These are phyloP conservation scores for Dendrostoma leiphaemia DNA, from an alignment of 2,329 filamentous ascomycete species.

Conservation along the genomic window DNA sequence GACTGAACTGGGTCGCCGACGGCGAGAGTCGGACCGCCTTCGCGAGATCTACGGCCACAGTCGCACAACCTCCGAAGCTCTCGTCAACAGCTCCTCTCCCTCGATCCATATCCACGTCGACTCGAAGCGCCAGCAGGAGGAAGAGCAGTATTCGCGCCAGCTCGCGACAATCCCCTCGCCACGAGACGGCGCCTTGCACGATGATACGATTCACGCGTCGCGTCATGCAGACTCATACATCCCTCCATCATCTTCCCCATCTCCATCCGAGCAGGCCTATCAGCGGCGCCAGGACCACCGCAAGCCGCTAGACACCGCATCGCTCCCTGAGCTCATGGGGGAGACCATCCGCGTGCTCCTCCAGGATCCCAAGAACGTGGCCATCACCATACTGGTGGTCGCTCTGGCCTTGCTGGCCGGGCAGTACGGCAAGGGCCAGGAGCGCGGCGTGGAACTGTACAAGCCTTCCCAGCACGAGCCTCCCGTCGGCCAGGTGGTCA, in stretches of 20 bases:
- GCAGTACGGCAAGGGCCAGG: constrained; percentile 24
- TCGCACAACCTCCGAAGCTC: constrained; percentile 17
- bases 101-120: constrained; percentile 19
- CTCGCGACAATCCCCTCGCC: constrained; percentile 11
- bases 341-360: constrained; percentile 53
- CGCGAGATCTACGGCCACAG: constrained; percentile 53
- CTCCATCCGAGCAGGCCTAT: constrained; percentile 27
- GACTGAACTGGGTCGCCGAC: constrained; percentile 27
- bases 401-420: constrained; percentile 51
- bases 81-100: constrained; percentile 12
- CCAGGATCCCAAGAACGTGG: constrained; percentile 57
- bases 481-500: constrained; percentile 7
- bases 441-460: constrained; percentile 23
- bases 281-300: constrained; percentile 30
- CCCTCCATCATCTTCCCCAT: constrained; percentile 25
- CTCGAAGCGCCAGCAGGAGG: constrained; percentile 10
- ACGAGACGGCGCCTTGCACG: background rate
- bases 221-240: constrained; percentile 22
- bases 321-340: constrained; percentile 52
- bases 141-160: constrained; percentile 14
- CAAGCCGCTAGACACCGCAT: constrained; percentile 38
- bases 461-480: constrained; percentile 14
- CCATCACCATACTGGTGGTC: constrained; percentile 53
- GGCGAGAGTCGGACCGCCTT: constrained; percentile 48
- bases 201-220: background rate